Evolutionary conservation across 352 stramenopile species (phyloP).

Genomic region (Pythium monospermum): DNA sequence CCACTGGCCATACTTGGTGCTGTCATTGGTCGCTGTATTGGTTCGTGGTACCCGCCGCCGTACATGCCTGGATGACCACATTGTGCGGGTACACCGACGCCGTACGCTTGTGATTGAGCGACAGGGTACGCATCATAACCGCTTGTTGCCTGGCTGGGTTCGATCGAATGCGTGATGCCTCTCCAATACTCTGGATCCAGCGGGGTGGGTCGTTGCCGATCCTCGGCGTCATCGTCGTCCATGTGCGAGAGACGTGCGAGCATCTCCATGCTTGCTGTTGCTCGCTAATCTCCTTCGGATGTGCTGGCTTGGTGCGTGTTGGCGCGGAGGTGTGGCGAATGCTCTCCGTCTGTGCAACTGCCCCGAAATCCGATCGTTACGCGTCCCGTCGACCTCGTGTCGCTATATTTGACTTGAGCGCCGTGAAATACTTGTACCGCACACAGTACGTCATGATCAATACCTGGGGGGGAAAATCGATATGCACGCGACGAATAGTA

Average conservation of each 20-base stretch:
- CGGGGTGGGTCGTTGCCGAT: conserved; percentile 37
- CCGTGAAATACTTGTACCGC: no score
- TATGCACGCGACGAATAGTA: no score
- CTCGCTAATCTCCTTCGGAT: no score
- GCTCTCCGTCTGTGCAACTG: background rate
- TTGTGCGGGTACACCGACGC: background rate
- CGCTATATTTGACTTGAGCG: conserved; percentile 6
- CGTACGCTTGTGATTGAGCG: conserved; percentile 5
- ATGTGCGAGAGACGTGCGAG: conserved; percentile 39
- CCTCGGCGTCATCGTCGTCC: conserved; percentile 29
- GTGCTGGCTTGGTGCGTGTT: no score
- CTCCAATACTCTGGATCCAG: conserved; percentile 72
- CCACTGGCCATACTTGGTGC: conserved; percentile 13
- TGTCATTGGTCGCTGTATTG: conserved; percentile 23
- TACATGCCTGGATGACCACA: conserved; percentile 7
- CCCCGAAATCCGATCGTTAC: conserved; percentile 7
- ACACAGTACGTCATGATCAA: no score
- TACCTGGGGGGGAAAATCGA: no score
- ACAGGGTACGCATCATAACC: conserved; percentile 13
- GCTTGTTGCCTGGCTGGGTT: conserved; percentile 14
- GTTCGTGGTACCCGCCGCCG: conserved; percentile 1
- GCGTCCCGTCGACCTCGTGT: background rate
- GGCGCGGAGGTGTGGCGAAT: no score
- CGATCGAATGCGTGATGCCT: conserved; percentile 58
- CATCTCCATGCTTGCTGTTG: conserved; percentile 29